Base-by-base conservation (phyloP, 2,329 filamentous ascomycete species). In the Penicillium rolfsii region DNA sequence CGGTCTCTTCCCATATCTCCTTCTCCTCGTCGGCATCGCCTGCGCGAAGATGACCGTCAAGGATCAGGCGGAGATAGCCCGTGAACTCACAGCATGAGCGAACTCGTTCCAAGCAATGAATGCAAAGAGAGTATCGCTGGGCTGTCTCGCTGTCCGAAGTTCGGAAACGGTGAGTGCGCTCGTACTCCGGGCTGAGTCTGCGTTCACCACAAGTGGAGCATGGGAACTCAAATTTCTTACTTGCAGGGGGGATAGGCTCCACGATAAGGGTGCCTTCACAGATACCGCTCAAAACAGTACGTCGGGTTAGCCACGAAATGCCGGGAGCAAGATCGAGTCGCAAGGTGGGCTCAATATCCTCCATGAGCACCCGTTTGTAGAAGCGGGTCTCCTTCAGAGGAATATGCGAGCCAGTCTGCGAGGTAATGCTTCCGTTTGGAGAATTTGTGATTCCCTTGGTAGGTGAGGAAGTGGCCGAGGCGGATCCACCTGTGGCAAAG, bases 321-420 rank as follows among this genome's bases (percentile, higher is more conserved):
- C 93, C 91, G 0, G 95, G 95, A 0, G 95, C 93, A 2, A 87
- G 85, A 74, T 99, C 95, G 3, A 99, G 85, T 45, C 95, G 88
- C 9, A 99, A 81, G 0, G 95, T 97, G 0, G 95, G 95, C 73
- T 99, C 95, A 59, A 99, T 91, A 72, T 99, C 95, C 75, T 99
- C 95, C 22, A 87, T 84, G 28, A 98, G 78, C 5, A 88, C 89
- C 50, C 95, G 88, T 80, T 98, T 98, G 80, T 94, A 99, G 73
- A 98, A 99, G 66, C 90, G 91, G 30, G 90, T 91, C 59, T 98
- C 95, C 72, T 95, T 96, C 43, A 99, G 80, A 4, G 88, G 87
- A 3, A 74, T 69, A 58, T 75, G 74, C 38, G 77, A 80, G 12
- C 78, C 76, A 5, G 77, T 74, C n/a, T 76, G 77, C 5, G 81